A percentile compares a stretch with the other conserved stretches of the same genome.
Conservation (phyloP, 2,329 filamentous ascomycete genomes). For the Venturia pyrina region DNA sequence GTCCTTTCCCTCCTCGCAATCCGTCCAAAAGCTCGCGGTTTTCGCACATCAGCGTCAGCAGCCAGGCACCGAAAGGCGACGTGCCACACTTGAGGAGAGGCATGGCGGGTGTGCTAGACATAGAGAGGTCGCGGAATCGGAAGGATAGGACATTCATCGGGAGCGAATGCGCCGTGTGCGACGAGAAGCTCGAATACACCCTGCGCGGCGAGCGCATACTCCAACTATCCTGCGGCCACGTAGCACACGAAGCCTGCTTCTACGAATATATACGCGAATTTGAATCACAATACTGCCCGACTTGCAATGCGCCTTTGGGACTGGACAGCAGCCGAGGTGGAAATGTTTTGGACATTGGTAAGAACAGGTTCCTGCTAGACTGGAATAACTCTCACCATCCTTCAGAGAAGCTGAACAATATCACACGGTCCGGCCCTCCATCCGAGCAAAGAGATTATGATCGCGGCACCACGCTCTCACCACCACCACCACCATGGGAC, state of each 20-base stretch:
- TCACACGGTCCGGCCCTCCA: conserved; percentile 71
- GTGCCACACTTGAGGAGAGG: conserved; percentile 26
- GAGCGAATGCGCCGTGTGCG: conserved; percentile 88
- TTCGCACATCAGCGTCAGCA: conserved; percentile 2
- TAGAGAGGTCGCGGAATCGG: conserved; percentile 68
- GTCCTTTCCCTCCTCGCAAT: background rate
- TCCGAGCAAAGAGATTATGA: background rate
- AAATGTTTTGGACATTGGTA: conserved; percentile 87
- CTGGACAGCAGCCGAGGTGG: conserved; percentile 87
- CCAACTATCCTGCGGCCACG: conserved; percentile 93
- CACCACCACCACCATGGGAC: conserved; percentile 11
- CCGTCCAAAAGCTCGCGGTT: background rate
- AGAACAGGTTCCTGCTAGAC: conserved; percentile 19
- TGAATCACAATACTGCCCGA: conserved; percentile 87
- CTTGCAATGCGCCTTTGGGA: conserved; percentile 83
- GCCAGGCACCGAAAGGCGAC: conserved; percentile 8
- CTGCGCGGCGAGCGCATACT: conserved; percentile 87
- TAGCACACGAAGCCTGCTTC: conserved; percentile 96
- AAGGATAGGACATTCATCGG: conserved; percentile 93
- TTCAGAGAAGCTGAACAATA: conserved; percentile 67
- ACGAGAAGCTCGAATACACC: conserved; percentile 93
- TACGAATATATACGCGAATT: conserved; percentile 97
- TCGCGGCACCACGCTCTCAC: background rate
- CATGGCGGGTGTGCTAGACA: conserved; percentile 59
- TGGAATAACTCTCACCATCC: background rate